Evolutionary conservation across 768 basidiomycete species (phyloP), one percentile per base, ranked within the genome.

Genomic region (Mycena venus): DNA sequence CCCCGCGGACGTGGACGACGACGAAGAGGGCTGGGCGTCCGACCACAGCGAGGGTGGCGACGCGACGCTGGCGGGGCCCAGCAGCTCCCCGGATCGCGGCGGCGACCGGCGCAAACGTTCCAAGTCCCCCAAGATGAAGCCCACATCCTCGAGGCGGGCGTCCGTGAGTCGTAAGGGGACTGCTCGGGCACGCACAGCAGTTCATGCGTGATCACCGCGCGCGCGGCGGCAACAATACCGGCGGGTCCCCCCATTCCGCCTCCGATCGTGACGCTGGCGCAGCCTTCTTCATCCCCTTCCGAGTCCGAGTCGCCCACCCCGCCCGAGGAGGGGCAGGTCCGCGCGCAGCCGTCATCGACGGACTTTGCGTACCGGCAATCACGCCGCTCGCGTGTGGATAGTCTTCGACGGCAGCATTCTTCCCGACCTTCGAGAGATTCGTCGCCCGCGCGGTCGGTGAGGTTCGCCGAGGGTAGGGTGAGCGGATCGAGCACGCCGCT

Each of bases 21-120:
- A 90, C 21, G 91, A 92, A 0, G 93, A 90, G 72, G 91, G 86
- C 2, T 93, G 92, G 92, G 86, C 87, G 21, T 93, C 92, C 8
- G 93, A 94, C 59, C 83, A 79, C 27, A 88, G 86, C 68, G 82
- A 78, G 23, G 53, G n/a, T n/a, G n/a, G 27, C 51, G 79, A 80
- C 27, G 80, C 76, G 27, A 25, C 25, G 55, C 32, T 36, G 1
- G 60, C 73, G 36, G 61, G 72, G 8, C 36, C 65, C 40, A 70
- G 76, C 31, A 76, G 72, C 38, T 58, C 75, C 4, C 65, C 72
- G 12, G 62, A 68, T 56, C 66, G 65, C 29, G 38, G 65, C 29
- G 38, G 65, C 42, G 76, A 68, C 62, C 73, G 77, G 38, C 80
- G 76, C 68, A 79, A 75, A 56, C 84, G 82, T 38, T 66, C 78